Conservation (phyloP, 2,329 filamentous ascomycete species). For the Exophiala calicioides region DNA sequence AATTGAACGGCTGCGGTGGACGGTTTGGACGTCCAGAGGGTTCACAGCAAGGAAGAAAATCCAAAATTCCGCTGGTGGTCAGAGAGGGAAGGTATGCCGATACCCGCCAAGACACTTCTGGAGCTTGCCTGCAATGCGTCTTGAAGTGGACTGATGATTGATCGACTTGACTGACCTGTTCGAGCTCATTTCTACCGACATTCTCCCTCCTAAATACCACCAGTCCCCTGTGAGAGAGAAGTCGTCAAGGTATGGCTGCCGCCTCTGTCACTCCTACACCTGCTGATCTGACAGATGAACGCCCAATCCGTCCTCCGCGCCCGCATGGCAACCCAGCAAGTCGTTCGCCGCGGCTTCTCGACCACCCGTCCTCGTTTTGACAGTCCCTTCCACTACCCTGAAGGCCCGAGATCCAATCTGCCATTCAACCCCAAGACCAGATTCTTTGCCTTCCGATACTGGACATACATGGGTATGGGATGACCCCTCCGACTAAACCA, state of each 20-base stretch:
- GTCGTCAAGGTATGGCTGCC: conserved; percentile 1
- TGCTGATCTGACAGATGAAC: conserved; percentile 67
- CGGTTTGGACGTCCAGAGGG: not conserved
- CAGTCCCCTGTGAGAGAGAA: not conserved
- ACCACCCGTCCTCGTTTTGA: conserved; percentile 71
- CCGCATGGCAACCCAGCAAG: conserved; percentile 62
- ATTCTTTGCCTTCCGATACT: conserved; percentile 82
- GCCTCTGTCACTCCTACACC: not conserved
- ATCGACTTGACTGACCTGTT: not conserved
- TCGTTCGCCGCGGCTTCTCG: conserved; percentile 92
- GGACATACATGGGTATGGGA: conserved; percentile 70
- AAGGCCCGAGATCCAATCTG: conserved; percentile 90
- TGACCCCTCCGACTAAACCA: conserved; percentile 10
- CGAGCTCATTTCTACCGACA: conserved; percentile 2
- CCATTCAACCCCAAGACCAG: conserved; percentile 95
- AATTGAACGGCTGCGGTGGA: not conserved
- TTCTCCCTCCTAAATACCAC: conserved; percentile 9
- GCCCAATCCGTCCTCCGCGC: conserved; percentile 66
- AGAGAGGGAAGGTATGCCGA: conserved; percentile 11
- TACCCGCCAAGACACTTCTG: conserved; percentile 9
- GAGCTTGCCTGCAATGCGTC: conserved; percentile 11
- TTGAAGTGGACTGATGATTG: conserved; percentile 17
- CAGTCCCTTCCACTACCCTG: conserved; percentile 97
- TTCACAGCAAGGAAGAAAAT: conserved; percentile 13
- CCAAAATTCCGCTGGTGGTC: not conserved